Conservation (phyloP, 2,329 filamentous ascomycete genomes). For the Ramularia endophylla region DNA sequence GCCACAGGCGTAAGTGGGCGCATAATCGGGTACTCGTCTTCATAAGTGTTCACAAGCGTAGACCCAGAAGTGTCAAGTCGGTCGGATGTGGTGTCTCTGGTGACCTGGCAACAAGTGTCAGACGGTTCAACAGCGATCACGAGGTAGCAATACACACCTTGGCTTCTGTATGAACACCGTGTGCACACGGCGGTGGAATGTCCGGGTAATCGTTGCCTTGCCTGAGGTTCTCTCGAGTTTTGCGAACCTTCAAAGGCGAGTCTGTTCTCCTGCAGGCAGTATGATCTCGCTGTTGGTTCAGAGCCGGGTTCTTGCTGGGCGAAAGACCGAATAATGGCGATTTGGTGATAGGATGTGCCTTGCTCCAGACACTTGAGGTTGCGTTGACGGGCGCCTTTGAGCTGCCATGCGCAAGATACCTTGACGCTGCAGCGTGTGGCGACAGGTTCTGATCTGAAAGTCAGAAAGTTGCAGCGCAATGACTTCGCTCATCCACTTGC, state of each 20-base stretch:
- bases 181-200: constrained; percentile 22
- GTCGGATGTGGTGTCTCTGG: not conserved
- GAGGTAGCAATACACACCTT: too few relatives aligned
- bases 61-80: constrained; percentile 10
- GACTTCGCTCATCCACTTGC: constrained; percentile 8
- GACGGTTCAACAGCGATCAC: too few relatives aligned
- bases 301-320: constrained; percentile 26
- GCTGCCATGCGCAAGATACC: constrained; percentile 6
- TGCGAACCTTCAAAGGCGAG: constrained; percentile 30
- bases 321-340: constrained; percentile 20
- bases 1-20: constrained; percentile 3
- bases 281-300: constrained; percentile 28
- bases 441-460: constrained; percentile 18
- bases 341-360: constrained; percentile 17
- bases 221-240: constrained; percentile 32
- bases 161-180: constrained; percentile 1
- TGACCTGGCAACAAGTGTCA: too few relatives aligned
- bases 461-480: constrained; percentile 1
- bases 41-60: constrained; percentile 6
- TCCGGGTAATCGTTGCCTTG: constrained; percentile 17
- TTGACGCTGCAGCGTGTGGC: constrained; percentile 10
- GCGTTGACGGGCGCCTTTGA: constrained; percentile 14
- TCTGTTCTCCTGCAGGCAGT: constrained; percentile 25
- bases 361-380: constrained; percentile 8
- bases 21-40: not conserved